Evolutionary conservation across 225 moss, liverwort and hornwort species (phyloP).

Genomic region (Rhytidiadelphus loreus): DNA sequence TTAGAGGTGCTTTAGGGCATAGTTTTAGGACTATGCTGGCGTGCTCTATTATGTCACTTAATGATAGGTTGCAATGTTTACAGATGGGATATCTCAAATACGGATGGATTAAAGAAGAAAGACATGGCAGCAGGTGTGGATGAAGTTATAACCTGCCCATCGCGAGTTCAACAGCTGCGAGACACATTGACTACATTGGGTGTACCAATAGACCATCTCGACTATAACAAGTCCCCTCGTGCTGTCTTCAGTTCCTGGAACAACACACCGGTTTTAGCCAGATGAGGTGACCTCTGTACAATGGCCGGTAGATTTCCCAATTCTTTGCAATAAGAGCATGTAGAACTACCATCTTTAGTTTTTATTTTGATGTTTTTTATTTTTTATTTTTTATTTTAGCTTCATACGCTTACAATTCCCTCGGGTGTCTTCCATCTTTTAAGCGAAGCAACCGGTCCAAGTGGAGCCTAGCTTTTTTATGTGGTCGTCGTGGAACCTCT

Average conservation of each 20-base stretch:
- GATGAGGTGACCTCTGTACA: slow-evolving; percentile 11
- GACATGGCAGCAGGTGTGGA: slow-evolving; percentile 34
- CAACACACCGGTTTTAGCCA: slow-evolving; percentile 36
- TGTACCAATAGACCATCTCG: slow-evolving; percentile 26
- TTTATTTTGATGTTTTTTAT: background rate
- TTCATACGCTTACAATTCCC: slow-evolving; percentile 2
- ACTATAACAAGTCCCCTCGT: slow-evolving; percentile 42
- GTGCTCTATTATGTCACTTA: background rate
- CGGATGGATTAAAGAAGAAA: slow-evolving; percentile 24
- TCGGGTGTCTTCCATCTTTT: slow-evolving; percentile 52
- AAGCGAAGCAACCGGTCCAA: slow-evolving; percentile 34
- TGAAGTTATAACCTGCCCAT: slow-evolving; percentile 24
- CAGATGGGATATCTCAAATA: slow-evolving; percentile 14
- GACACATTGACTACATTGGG: slow-evolving; percentile 30
- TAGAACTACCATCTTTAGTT: background rate
- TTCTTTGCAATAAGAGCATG: background rate
- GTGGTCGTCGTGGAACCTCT: background rate
- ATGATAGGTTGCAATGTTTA: background rate
- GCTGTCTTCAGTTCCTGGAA: slow-evolving; percentile 36
- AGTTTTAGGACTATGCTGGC: background rate
- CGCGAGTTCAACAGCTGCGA: slow-evolving; percentile 38
- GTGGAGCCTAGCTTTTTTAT: background rate
- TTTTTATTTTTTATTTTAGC: background rate
- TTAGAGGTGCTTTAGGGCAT: no score
- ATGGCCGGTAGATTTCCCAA: background rate